These are phyloP conservation scores for Melampsora larici-populina DNA, from an alignment of 1,284 basidiomycete species.

Conservation along the genomic window DNA sequence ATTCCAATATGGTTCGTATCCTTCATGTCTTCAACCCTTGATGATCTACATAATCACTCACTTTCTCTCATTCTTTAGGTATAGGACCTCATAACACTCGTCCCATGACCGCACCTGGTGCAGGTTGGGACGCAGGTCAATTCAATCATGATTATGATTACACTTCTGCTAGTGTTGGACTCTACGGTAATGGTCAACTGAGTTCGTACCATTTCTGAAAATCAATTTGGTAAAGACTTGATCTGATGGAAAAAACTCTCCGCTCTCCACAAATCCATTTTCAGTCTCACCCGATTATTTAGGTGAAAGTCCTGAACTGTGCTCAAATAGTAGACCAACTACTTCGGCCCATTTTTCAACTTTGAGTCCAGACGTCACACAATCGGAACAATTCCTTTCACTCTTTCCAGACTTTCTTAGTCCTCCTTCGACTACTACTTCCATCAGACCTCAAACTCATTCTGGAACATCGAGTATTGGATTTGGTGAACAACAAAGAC, in stretches of 20 bases:
- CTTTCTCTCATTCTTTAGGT: slow-evolving; percentile 8
- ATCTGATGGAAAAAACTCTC: neutral
- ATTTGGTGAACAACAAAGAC: neutral
- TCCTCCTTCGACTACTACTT: neutral
- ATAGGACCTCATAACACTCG: slow-evolving; percentile 23
- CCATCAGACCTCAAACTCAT: slow-evolving; percentile 21
- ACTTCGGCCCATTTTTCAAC: neutral
- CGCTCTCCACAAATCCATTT: neutral
- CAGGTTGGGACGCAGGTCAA: slow-evolving; percentile 26
- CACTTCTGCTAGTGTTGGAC: slow-evolving; percentile 15
- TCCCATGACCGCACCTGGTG: slow-evolving; percentile 41
- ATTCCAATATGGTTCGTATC: neutral
- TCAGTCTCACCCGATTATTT: neutral
- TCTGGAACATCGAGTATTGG: neutral
- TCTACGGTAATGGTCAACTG: slow-evolving; percentile 13
- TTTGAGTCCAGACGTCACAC: neutral
- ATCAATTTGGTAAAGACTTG: neutral
- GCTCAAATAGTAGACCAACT: neutral
- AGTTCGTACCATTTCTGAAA: neutral
- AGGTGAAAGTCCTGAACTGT: neutral
- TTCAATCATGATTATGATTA: slow-evolving; percentile 18
- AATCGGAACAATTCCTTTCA: neutral
- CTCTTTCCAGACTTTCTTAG: neutral
- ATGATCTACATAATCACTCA: too few relatives aligned
- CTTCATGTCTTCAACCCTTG: neutral